Percentiles rank a stretch among this genome's conserved stretches.
phyloP scores from a whole-genome alignment of 257 asterid genomes.

The Solanum virginianum region DNA sequence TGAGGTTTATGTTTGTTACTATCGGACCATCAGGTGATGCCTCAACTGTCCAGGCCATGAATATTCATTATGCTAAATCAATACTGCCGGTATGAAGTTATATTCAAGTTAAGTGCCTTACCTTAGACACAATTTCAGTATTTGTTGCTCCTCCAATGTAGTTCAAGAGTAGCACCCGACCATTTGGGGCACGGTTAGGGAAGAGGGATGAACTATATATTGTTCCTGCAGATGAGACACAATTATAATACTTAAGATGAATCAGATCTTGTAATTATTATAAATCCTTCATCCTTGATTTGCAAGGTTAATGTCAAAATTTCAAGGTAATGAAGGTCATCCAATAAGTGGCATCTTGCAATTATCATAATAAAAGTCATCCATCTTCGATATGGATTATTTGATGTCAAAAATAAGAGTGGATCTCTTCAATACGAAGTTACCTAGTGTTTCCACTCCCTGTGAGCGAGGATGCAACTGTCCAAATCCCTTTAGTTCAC shows the following conservation, averaged over 20 bases:
- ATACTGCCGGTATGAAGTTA: background rate
- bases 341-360: background rate
- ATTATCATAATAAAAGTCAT: background rate
- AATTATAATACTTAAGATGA: background rate
- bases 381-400: background rate
- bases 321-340: background rate
- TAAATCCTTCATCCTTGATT: background rate
- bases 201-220: slow-evolving; percentile 95
- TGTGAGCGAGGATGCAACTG: slow-evolving; percentile 98
- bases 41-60: background rate
- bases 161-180: slow-evolving; percentile 79
- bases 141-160: slow-evolving; percentile 95
- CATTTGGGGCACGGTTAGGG: slow-evolving; percentile 94
- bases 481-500: slow-evolving; percentile 94
- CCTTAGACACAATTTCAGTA: slow-evolving; percentile 74
- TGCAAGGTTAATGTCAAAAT: background rate
- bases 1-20: background rate
- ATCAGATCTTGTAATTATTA: background rate
- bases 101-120: slow-evolving; percentile 5
- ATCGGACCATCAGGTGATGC: background rate
- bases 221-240: slow-evolving; percentile 53
- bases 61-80: background rate
- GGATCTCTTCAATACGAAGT: background rate
- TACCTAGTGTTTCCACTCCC: slow-evolving; percentile 96
- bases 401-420: background rate